Base-by-base conservation (phyloP, 2,329 filamentous ascomycete genomes). In the Gaeumannomyces tritici region DNA sequence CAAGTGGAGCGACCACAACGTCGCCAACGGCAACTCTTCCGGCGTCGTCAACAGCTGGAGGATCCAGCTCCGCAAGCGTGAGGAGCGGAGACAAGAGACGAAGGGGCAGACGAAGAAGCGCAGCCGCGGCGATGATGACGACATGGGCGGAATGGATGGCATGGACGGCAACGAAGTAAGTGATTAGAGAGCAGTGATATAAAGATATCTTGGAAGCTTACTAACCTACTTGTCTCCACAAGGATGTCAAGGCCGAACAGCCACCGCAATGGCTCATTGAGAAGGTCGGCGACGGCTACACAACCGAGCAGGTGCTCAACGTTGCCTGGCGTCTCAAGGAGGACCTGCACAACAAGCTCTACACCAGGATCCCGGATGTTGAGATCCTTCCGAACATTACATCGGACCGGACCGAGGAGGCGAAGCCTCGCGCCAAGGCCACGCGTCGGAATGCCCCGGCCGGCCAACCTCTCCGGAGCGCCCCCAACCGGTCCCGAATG, bases 1-100 rank as follows among this genome's bases (percentile, higher is more conserved):
- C 65, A 73, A 75, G 0, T 91, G 88, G 89, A 84, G 80, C 64
- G 75, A 81, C 35, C 68, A 74, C 3, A 85, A 86, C 64, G 67
- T 73, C 51, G 68, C 65, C 15, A 67, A 65, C 1, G 73, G 72
- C 1, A 64, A 69, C 24, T 67, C 73, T 2, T 61, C 63, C 0
- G 80, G 80, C 0, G 75, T 83, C 2, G 79, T 89, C 4, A 73
- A 76, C 28, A 77, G 79, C 66, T 91, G 88, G 83, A 80, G 83
- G 1, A 73, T 91, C 8, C 80, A 80, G 7, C 78, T 87, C 59
- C 80, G 87, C 57, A 88, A 87, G 73, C 83, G 88, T 18, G 87
- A 89, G 70, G 79, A 85, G 68, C 78, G 82, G 67, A 80, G 85
- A 5, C 74, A 85, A 9, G 77, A 80, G 64, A 75, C 76, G 60